Base-by-base conservation (phyloP, 345 rosid genomes). In the Luvunga scandens region DNA sequence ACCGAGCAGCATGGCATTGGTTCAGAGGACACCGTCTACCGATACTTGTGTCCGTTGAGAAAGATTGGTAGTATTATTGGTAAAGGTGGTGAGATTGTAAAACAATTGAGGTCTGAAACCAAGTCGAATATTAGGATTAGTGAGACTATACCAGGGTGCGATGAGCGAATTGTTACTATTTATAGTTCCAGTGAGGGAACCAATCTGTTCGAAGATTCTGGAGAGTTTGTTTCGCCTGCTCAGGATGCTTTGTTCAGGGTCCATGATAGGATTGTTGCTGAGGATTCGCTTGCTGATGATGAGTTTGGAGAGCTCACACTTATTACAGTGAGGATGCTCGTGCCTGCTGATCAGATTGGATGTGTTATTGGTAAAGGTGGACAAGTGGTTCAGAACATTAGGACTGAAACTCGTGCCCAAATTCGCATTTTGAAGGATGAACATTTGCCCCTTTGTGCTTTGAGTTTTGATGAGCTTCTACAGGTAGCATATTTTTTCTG, bases 351-450 rank as follows among this genome's bases (percentile, higher is more conserved):
- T 87, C 95, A 91, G 86, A 91, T 90, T 73, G 95, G 95, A 22
- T 91, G 90, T 66, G 79, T 91, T 62, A 88, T 90, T 80, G 95
- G 95, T 31, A 91, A 87, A 86, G 92, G 91, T 72, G 95, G 93
- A 63, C 86, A 87, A 69, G 88, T 91, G 36, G 86, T 91, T 69
- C 89, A 91, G 60, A 91, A 77, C 10, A 83, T 91, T 19, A 84
- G 92, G 28, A 81, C 75, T 6, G 90, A 90, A 74, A 89, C 87
- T 6, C 83, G 85, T 69, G 88, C 95, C 69, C 90, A 90, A 34
- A 84, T 91, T 72, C 92, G 93, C 81, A 86, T 91, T 66, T 81
- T 86, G 22, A 86, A 84, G 48, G 87, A 86, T 67, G 92, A 90
- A 9, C 86, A 83, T 80, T 64, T 91, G 9, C 93, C 93, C 4